Base-by-base conservation (phyloP, 148 eudicot genomes). In the Drosera capensis region DNA sequence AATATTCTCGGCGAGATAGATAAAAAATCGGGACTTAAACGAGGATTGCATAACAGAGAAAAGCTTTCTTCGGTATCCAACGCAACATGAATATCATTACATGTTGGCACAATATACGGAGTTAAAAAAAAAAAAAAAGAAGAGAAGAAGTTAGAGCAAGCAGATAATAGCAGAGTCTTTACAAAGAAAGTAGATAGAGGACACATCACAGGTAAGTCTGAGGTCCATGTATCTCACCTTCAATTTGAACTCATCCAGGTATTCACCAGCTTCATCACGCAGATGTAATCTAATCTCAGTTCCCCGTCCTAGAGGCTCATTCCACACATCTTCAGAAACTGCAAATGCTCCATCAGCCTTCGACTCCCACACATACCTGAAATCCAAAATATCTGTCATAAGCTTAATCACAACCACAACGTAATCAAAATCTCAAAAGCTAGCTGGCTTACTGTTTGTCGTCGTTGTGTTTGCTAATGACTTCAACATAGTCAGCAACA, bases 301-400 rank as follows among this genome's bases (percentile, higher is more conserved):
- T 52, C 97, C 97, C 58, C 97, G 97, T 2, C 95, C 97, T 44
- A 90, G 87, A 49, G 97, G 97, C 51, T 90, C 97, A 46, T 90
- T 90, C 93, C 86, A 81, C 14, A 53, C 59, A 51, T 90, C 97
- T 68, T 90, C 97, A 3, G 97, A 90, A 60, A 90, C 70, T 1
- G 97, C 97, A 57, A 90, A 90, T 18, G 94, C 72, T 2, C 97
- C 97, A 70, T 90, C 97, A 67, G 97, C 97, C 78, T 80, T 84
- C 13, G 97, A 90, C 58, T 90, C 97, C 97, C 97, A 90, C 1
- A 90, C 95, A 68, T 90, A 58, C 78, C 97, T 90, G 72, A 36
- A 55, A 20, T 40, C 17, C 13, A 22, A 12, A 45, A 22, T 3
- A 23, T 2, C 9, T 11, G 3, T 45, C 4, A 45, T 45, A 3